Base-by-base conservation (phyloP, 768 basidiomycete species). In the Trametes coccinea region DNA sequence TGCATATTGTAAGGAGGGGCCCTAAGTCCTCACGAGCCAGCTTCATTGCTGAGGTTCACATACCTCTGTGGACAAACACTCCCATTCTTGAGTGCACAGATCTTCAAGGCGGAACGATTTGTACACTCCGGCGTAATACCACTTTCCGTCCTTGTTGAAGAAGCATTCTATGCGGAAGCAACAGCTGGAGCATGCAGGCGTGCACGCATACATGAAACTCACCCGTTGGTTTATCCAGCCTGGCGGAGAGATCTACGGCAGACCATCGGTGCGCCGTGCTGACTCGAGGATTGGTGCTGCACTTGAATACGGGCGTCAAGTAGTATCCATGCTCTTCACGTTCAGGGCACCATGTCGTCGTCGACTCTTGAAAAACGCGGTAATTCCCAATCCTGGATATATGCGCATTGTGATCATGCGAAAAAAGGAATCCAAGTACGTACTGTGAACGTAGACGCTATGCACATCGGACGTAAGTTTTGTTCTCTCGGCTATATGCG, bases 81-180 rank as follows among this genome's bases (percentile, higher is more conserved):
- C 82, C 85, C 88, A 92, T 70, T 92, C 90, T 56, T 83, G 83
- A 7, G 78, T 73, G 0, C 84, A 84, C 13, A 92, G 75, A 59
- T 89, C 83, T 30, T 84, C 85, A 51, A 92, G 78, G 54, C 79
- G 75, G 70, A 92, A 84, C 1, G 82, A 82, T 56, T 80, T 83
- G 74, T 92, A 92, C 3, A 83, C 79, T n/a, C 90, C 90, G 11
- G 90, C 90, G 62, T 92, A 92, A 70, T 92, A 92, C 88, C 89
- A 92, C 61, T 84, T 82, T 7, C 87, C 88, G 57, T 90, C 88
- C 71, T 86, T 90, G 72, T 86, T 88, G 66, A 85, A 92, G 72
- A 92, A 92, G 64, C 89, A 92, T 69, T 92, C 90, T 90, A 59
- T 14, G 17, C 33, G 27, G 30, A 49, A 22, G 30, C 16, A 13